Evolutionary conservation across 768 basidiomycete genomes (phyloP).

Genomic region (Lactarius sp.): DNA sequence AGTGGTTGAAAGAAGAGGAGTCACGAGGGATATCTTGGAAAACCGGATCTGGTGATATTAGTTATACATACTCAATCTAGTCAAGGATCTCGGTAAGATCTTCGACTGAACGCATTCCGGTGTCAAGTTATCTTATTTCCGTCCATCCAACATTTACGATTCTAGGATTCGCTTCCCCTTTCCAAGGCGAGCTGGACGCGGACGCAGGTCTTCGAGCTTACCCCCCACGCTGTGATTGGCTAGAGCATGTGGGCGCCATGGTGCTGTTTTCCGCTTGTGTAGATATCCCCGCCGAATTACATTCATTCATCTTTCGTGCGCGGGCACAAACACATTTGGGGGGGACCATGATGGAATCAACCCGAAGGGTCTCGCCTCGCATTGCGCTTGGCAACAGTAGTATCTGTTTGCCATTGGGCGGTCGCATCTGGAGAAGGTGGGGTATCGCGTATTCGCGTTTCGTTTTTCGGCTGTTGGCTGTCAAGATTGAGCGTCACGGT

Average conservation of each 20-base stretch:
- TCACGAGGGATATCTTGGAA: not conserved
- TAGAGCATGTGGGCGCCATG: not conserved
- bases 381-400: not conserved
- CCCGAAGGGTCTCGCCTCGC: not conserved
- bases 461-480: constrained; percentile 20
- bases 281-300: constrained; percentile 2
- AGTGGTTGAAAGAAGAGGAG: not conserved
- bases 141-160: not conserved
- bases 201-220: not conserved
- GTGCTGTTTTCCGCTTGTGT: not conserved
- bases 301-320: not conserved
- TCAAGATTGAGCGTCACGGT: not conserved
- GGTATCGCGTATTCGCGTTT: constrained; percentile 12
- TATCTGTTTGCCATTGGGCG: not conserved
- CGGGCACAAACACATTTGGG: constrained; percentile 1
- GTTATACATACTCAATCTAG: constrained; percentile 10
- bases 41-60: constrained; percentile 17
- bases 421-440: not conserved
- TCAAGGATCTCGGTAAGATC: constrained; percentile 8
- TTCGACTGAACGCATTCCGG: constrained; percentile 18
- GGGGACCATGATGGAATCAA: constrained; percentile 6
- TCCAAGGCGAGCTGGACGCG: not conserved
- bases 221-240: not conserved
- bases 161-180: not conserved
- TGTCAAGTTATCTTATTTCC: constrained; percentile 15